Base-by-base conservation (phyloP, 2,329 filamentous ascomycete genomes). In the Fusarium nygamai region DNA sequence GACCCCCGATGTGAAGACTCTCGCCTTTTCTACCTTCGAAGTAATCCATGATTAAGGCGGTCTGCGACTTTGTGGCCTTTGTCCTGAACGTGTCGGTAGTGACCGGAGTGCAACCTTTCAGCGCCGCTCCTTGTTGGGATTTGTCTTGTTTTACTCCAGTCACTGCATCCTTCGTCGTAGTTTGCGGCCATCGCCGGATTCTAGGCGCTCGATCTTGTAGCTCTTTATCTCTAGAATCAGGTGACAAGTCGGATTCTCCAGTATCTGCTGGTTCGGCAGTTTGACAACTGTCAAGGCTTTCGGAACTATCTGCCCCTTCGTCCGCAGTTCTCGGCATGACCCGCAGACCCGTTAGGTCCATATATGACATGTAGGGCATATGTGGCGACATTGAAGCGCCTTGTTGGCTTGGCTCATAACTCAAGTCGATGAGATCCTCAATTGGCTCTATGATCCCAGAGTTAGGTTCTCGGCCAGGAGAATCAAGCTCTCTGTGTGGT, bases 391-490 rank as follows among this genome's bases (percentile, higher is more conserved):
- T 14, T 0, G 3, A 14, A 11, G 11, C 2, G 7, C 11, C 7
- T 24, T 34, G 9, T 4, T 8, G 6, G 14, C n/a, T 51, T 17
- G n/a, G 17, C 1, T 34, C 6, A 16, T 2, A 34, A 5, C 6
- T 24, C 9, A 27, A 34, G 5, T 53, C 48, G 8, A 11, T 16
- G 1, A 27, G 9, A 8, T 53, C 4, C 9, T 34, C n/a, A 8
- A 24, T 17, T 3, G 6, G 12, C 3, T 34, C 8, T 2, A 34
- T 4, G 6, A 13, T 7, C 12, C 12, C 9, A 0, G 3, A 3
- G 3, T 51, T 11, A 0, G 8, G 4, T 20, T 24, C 6, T 8
- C 3, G 8, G 11, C 5, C 8, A 3, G 9, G 0, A 3, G 3
- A 2, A 8, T 14, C n/a, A 34, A 24, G n/a, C 4, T 20, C 17